Base-by-base conservation (phyloP, 1,284 basidiomycete genomes). In the Bothia castanella region DNA sequence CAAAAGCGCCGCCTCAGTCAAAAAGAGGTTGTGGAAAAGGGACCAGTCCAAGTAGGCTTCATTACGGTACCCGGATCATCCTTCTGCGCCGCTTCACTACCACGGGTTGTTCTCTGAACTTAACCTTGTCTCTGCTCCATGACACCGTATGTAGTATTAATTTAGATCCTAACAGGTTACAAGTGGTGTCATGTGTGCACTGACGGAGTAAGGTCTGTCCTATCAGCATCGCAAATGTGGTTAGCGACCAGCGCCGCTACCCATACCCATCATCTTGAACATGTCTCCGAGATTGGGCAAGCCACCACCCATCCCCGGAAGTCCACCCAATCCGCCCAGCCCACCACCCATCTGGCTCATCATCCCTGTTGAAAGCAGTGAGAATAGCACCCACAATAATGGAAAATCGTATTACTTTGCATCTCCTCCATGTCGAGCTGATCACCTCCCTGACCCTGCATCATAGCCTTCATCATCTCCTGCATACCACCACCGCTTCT, bases 401-500 rank as follows among this genome's bases (percentile, higher is more conserved):
- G 42, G 16, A 47, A 44, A 34, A 52, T 19, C 52, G 69, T 20
- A 77, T 56, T 70, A 86, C 89, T 78, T 70, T 92, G 87, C 86
- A 91, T 89, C 65, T 92, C 88, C 59, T 89, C 87, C 82, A 90
- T 84, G 62, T 91, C 89, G 55, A 83, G 70, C 58, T 88, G 83
- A 63, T 91, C 85, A 19, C 87, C 87, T 59, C 88, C 89, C 60
- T 89, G 85, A 8, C 89, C 87, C 58, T 89, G 88, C 91, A 95
- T 93, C 87, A 94, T 91, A 23, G 92, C 88, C 67, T 89, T 89
- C 89, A 96, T 90, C 88, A 95, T 93, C 68, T 94, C 92, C 64
- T 93, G 89, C 73, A 93, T 89, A n/a, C 89, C 90, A 32, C 87
- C 86, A 7, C 89, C 89, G 44, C 84, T 76, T 42, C 89, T 79